A percentile compares a stretch with the other conserved stretches of the same genome.
Evolutionary conservation across 768 basidiomycete genomes (phyloP).

Genomic region (Termitomyces eurrhizus): DNA sequence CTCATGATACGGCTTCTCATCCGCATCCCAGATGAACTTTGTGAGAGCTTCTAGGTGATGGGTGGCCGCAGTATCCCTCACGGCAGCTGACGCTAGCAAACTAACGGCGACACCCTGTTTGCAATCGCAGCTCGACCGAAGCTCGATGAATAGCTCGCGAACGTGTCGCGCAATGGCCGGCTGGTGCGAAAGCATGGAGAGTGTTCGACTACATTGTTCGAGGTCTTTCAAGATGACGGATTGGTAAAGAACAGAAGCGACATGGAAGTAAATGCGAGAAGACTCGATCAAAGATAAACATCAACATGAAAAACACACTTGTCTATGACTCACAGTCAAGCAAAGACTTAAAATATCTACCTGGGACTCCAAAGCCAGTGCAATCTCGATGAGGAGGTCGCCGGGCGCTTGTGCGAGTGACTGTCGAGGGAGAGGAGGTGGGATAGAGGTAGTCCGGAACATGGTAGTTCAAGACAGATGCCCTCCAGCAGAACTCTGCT

Average conservation of each 20-base stretch:
- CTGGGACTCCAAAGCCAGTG: slow-evolving; percentile 45
- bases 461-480: slow-evolving; percentile 5
- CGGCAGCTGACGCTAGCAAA: slow-evolving; percentile 44
- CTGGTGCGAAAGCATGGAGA: slow-evolving; percentile 55
- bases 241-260: slow-evolving; percentile 58
- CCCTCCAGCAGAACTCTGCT: neutral
- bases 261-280: slow-evolving; percentile 44
- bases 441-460: slow-evolving; percentile 6
- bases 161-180: slow-evolving; percentile 67
- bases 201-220: slow-evolving; percentile 59
- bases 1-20: slow-evolving; percentile 61
- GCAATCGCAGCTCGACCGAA: slow-evolving; percentile 24
- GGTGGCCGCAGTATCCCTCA: slow-evolving; percentile 45
- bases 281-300: slow-evolving; percentile 35
- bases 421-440: neutral
- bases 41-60: slow-evolving; percentile 57
- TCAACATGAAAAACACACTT: neutral
- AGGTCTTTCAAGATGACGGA: slow-evolving; percentile 49
- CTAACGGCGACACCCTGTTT: slow-evolving; percentile 26
- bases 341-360: slow-evolving; percentile 56
- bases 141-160: slow-evolving; percentile 50
- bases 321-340: slow-evolving; percentile 45
- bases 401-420: slow-evolving; percentile 33
- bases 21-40: slow-evolving; percentile 70
- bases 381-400: slow-evolving; percentile 68